Base-by-base conservation (phyloP, 805 yeast genomes). In the Ogataea methanolica region DNA sequence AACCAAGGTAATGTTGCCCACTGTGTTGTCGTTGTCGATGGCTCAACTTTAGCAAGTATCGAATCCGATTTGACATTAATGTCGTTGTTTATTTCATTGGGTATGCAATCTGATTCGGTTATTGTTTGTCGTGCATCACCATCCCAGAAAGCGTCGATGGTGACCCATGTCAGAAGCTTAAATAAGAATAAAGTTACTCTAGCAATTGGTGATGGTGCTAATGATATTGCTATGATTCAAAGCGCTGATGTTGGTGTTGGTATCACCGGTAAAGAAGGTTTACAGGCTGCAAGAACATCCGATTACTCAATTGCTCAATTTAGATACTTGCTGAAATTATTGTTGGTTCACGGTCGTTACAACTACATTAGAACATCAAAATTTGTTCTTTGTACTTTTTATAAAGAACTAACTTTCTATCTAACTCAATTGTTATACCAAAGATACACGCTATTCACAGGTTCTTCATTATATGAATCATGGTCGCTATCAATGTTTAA, bases 171-270 rank as follows among this genome's bases (percentile, higher is more conserved):
- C n/a, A 75, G 98, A 44, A 70, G 75, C n/a, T 69, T 83, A 48
- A 77, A 85, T 57, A 82, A 75, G 43, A 68, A 69, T 2, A 76
- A 87, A 37, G 97, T 94, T 6, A 89, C 97, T 0, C 73, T 94
- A 51, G 99, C 99, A 0, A 87, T 94, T 62, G 99, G 99, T 7
- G 99, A 94, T 69, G 99, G 99, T 54, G 99, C 99, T 2, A 94
- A 94, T 63, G 99, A 94, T 67, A 91, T 94, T 62, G 98, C 99
- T 1, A 94, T 94, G 99, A 94, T 94, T 52, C 97, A 94, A 69
- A 85, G 95, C 60, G 99, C 99, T 0, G 98, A 94, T 66, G 89
- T 94, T 47, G 99, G 99, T 29, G 80, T 94, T 52, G 99, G 99
- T 29, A 94, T 94, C 45, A 91, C 98, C 1, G 99, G 99, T 35